Evolutionary conservation across 2,329 filamentous ascomycete species (phyloP).

Genomic region (Boeremia lycopersici): DNA sequence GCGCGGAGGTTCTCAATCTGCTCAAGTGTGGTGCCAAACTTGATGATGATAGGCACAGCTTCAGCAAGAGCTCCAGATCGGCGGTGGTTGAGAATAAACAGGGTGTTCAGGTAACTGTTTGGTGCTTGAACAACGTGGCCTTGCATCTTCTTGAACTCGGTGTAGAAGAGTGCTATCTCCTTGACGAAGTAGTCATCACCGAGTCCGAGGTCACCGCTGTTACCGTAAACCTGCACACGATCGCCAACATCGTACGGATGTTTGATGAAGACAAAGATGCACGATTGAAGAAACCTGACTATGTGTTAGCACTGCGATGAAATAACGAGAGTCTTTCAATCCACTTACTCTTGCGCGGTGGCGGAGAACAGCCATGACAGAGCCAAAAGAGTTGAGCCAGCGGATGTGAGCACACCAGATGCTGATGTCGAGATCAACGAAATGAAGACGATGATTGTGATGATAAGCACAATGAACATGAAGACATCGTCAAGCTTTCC

Average conservation of each 20-base stretch:
- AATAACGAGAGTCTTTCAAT: not conserved
- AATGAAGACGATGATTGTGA: conserved; percentile 84
- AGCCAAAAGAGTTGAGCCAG: conserved; percentile 84
- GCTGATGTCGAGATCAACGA: conserved; percentile 88
- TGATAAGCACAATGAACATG: conserved; percentile 80
- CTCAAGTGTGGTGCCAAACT: conserved; percentile 83
- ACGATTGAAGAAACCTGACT: conserved; percentile 77
- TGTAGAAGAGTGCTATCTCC: conserved; percentile 89
- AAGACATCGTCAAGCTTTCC: conserved; percentile 88
- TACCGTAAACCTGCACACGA: conserved; percentile 88
- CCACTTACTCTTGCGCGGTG: conserved; percentile 75
- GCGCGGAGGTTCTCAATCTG: conserved; percentile 83
- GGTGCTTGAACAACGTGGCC: conserved; percentile 95
- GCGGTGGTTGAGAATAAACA: conserved; percentile 95
- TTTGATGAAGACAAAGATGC: conserved; percentile 96
- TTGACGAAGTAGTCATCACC: conserved; percentile 98
- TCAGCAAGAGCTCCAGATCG: conserved; percentile 88
- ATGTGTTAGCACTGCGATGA: not conserved
- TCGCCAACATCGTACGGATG: conserved; percentile 97
- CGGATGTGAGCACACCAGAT: conserved; percentile 87
- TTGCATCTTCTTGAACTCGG: conserved; percentile 98
- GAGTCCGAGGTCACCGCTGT: conserved; percentile 75
- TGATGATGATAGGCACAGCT: conserved; percentile 80
- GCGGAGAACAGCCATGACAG: conserved; percentile 91
- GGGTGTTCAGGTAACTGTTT: conserved; percentile 88